Evolutionary conservation across 1,284 basidiomycete species (phyloP).

Genomic region (Moniliophthora roreri): DNA sequence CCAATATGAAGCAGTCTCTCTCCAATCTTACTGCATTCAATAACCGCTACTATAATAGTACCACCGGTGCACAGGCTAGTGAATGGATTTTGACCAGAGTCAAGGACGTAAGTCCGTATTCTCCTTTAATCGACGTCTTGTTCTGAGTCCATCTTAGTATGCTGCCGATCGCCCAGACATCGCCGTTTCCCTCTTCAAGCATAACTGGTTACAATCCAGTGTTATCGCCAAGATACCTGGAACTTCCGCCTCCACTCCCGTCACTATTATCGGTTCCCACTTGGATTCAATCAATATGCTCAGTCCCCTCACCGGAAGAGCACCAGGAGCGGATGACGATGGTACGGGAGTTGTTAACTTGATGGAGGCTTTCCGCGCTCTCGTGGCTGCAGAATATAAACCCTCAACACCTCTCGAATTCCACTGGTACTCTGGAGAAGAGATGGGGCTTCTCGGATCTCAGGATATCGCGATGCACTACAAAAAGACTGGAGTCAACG

Average conservation of each 20-base stretch:
- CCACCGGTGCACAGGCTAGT: conserved; percentile 40
- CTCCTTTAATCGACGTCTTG: no score
- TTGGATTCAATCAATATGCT: conserved; percentile 8
- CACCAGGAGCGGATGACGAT: conserved; percentile 41
- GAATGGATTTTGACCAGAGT: conserved; percentile 29
- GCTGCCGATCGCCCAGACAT: neutral
- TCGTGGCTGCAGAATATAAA: conserved; percentile 40
- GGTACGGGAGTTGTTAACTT: conserved; percentile 33
- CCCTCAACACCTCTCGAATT: conserved; percentile 50
- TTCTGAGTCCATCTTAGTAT: neutral
- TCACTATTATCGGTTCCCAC: conserved; percentile 49
- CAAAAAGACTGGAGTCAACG: conserved; percentile 34
- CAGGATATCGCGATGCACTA: conserved; percentile 52
- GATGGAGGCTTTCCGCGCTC: conserved; percentile 48
- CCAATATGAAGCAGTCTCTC: conserved; percentile 41
- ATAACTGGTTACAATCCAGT: conserved; percentile 1
- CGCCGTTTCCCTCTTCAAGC: neutral
- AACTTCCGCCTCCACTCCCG: neutral
- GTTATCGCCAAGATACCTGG: neutral
- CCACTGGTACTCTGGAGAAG: conserved; percentile 56
- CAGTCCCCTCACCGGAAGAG: conserved; percentile 22
- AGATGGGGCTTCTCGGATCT: conserved; percentile 53
- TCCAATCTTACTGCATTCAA: conserved; percentile 39
- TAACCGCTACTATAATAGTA: conserved; percentile 44
- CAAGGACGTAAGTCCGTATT: neutral